Base-by-base conservation (phyloP, 2,329 filamentous ascomycete species). In the Ilyonectria sp. region DNA sequence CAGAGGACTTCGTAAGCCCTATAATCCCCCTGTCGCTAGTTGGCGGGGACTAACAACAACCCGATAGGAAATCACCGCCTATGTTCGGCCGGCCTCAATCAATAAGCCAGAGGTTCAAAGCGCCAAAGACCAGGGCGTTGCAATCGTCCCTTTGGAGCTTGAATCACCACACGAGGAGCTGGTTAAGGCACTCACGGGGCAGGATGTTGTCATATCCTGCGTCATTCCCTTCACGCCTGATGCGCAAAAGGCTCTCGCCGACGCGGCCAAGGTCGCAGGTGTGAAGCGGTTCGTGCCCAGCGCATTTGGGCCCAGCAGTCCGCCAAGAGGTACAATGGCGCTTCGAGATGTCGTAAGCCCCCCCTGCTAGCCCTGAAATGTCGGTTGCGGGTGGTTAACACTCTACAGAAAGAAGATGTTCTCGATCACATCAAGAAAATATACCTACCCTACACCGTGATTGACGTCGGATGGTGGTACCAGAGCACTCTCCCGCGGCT, bases 401-500 rank as follows among this genome's bases (percentile, higher is more conserved):
- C 29, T 13, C 23, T 3, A 2, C 17, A 77, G 75, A 89, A 89
- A 79, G 85, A 89, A 69, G 77, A 81, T 4, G 79, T 88, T 2
- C 81, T 86, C 65, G 81, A 86, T 65, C 82, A 86, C 59, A 79
- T 89, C 61, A 83, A 84, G 21, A 76, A 79, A 46, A 73, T 85
- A 0, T 76, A 79, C 44, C 80, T 90, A 0, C 85, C 86, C 0
- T 90, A 86, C 76, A 90, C 88, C 6, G 80, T 87, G 73, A 83
- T 90, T 54, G 87, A 90, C 70, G 81, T 88, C 9, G 88, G 88
- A n/a, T 89, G 80, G 79, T 90, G 88, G 88, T 86, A 87, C 73
- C 86, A 89, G 71, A 67, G 86, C 26, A 77, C 79, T 6, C 15
- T 76, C 5, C 77, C 78, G 0, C 52, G 44, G 4, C 49, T 79